Evolutionary conservation across 352 stramenopile species (phyloP).

Genomic region (Pythium guiyangense): DNA sequence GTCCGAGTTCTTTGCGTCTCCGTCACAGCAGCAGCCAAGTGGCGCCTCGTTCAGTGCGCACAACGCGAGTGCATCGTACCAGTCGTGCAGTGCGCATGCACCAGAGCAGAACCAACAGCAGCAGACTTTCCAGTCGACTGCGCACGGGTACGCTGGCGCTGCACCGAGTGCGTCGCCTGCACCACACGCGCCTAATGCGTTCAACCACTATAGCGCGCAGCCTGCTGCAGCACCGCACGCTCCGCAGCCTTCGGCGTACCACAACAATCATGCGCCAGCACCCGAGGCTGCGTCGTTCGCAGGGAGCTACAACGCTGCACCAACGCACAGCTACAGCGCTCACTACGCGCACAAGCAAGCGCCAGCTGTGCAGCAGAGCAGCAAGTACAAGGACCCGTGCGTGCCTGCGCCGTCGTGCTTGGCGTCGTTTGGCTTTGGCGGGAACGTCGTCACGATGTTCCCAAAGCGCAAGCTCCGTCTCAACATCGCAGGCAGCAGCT

Average conservation of each 20-base stretch:
- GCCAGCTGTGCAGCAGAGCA: slow-evolving; percentile 35
- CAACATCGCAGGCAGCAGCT: slow-evolving; percentile 49
- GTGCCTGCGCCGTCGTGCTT: slow-evolving; percentile 70
- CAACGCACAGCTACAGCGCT: slow-evolving; percentile 1
- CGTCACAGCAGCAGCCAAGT: slow-evolving; percentile 6
- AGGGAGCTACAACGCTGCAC: background rate
- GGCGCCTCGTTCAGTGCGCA: background rate
- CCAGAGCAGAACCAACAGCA: slow-evolving; percentile 7
- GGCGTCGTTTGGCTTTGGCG: slow-evolving; percentile 82
- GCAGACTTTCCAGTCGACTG: slow-evolving; percentile 7
- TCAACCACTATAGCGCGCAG: slow-evolving; percentile 4
- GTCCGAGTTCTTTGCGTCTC: slow-evolving; percentile 39
- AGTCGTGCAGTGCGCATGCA: background rate
- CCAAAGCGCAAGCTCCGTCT: slow-evolving; percentile 80
- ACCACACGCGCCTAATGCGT: background rate
- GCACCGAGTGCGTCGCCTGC: background rate
- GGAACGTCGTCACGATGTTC: slow-evolving; percentile 88
- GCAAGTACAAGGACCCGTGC: slow-evolving; percentile 83
- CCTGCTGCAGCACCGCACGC: background rate
- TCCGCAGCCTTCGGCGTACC: background rate
- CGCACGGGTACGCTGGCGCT: slow-evolving; percentile 1
- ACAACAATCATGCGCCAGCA: background rate
- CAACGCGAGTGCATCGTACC: background rate
- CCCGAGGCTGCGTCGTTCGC: background rate
- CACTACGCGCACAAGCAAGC: slow-evolving; percentile 8